A percentile compares a stretch with the other conserved stretches of the same genome.
These are phyloP conservation scores for Cicer arietinum DNA, from an alignment of 306 rosid species.

Conservation along the genomic window DNA sequence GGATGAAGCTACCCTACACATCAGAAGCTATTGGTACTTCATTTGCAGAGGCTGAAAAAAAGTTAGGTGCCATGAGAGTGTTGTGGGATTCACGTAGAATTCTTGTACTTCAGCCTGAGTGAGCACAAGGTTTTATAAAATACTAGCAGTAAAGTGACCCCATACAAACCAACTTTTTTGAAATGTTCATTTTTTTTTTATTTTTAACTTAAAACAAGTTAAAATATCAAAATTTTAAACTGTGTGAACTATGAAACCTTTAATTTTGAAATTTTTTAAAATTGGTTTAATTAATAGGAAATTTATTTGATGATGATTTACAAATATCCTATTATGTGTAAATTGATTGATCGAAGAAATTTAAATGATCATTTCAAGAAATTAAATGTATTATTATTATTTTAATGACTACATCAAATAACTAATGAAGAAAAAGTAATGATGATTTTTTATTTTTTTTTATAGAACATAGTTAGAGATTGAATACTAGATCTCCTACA, in stretches of 20 bases:
- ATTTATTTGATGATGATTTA: not conserved
- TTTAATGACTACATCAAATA: not conserved
- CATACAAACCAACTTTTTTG: not conserved
- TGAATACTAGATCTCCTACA: too few species aligned
- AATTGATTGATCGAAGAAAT: not conserved
- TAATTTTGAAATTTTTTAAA: not conserved
- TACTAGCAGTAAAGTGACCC: not conserved
- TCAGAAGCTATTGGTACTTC: conserved; percentile 63
- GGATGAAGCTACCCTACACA: conserved; percentile 59
- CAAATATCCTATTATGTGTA: not conserved
- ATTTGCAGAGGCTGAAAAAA: conserved; percentile 70
- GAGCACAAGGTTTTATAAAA: conserved; percentile 26
- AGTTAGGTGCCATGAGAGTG: conserved; percentile 71
- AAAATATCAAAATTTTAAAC: not conserved
- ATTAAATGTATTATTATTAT: not conserved
- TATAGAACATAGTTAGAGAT: too few species aligned
- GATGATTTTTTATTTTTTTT: too few species aligned
- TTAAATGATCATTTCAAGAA: not conserved
- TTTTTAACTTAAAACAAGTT: not conserved
- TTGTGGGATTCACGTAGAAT: conserved; percentile 66
- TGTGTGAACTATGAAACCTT: conserved; percentile 1
- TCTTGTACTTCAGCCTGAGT: conserved; percentile 47
- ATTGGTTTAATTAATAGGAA: conserved; percentile 1
- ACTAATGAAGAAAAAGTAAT: too few species aligned
- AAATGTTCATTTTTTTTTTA: not conserved